These are phyloP conservation scores for Rhododendron mucronatum DNA, from an alignment of 148 eudicot genomes.

Conservation along the genomic window DNA sequence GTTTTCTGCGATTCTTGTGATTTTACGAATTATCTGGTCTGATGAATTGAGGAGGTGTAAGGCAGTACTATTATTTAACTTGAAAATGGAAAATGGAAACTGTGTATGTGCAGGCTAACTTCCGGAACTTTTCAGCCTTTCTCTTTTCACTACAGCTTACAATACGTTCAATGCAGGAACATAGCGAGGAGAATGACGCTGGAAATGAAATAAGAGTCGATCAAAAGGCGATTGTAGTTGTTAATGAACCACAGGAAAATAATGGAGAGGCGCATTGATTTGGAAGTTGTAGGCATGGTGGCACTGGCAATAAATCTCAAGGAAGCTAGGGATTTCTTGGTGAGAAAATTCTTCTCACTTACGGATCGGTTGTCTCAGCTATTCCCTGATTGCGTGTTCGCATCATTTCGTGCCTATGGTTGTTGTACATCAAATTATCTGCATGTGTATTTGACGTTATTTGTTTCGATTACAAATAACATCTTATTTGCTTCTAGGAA, in stretches of 20 bases:
- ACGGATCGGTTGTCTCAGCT: not conserved
- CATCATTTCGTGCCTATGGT: not conserved
- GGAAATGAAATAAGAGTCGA: slow-evolving; percentile 9
- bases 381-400: not conserved
- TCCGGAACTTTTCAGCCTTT: not conserved
- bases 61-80: not conserved
- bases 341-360: not conserved
- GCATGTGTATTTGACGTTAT: not conserved
- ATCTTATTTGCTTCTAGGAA: not conserved
- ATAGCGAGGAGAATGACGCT: slow-evolving; percentile 9
- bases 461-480: too few relatives aligned
- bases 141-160: not conserved
- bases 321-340: not conserved
- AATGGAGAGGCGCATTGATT: not conserved
- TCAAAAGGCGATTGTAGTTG: not conserved
- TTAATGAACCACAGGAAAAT: not conserved
- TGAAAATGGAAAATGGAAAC: not conserved
- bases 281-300: not conserved
- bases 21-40: not conserved
- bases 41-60: not conserved
- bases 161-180: slow-evolving; percentile 18
- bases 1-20: not conserved
- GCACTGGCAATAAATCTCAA: not conserved
- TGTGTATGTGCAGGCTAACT: not conserved
- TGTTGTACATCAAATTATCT: not conserved